A percentile compares a stretch with the other conserved stretches of the same genome.
These are phyloP conservation scores for Paecilomyces formosus DNA, from an alignment of 2,329 filamentous ascomycete species.

Conservation along the genomic window DNA sequence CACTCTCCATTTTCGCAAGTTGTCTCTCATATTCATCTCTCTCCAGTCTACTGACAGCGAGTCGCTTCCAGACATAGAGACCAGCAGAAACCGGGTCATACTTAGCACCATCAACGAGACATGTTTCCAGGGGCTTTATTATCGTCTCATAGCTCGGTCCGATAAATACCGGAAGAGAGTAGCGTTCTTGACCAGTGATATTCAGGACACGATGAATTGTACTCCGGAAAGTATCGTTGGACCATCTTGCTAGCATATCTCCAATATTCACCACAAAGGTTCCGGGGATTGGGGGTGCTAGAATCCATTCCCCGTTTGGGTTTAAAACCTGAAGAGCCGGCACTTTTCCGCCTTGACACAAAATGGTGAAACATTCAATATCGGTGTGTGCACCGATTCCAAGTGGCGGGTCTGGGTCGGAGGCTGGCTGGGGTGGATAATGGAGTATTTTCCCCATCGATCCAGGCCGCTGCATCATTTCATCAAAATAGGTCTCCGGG, in stretches of 20 bases:
- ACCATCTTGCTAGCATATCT: conserved; percentile 19
- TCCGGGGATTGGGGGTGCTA: conserved; percentile 15
- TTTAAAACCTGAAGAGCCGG: conserved; percentile 28
- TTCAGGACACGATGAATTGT: conserved; percentile 5
- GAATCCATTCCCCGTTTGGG: conserved; percentile 18
- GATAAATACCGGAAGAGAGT: conserved; percentile 3
- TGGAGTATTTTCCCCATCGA: conserved; percentile 35
- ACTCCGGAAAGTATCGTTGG: conserved; percentile 17
- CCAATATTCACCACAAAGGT: conserved; percentile 25
- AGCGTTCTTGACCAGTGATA: conserved; percentile 3
- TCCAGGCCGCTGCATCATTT: conserved; percentile 24
- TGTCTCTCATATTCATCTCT: conserved; percentile 4
- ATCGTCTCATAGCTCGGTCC: conserved; percentile 4
- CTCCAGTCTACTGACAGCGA: conserved; percentile 3
- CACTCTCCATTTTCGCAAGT: conserved; percentile 1
- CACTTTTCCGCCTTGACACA: conserved; percentile 31
- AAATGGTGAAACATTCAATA: conserved; percentile 34
- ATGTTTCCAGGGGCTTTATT: conserved; percentile 3
- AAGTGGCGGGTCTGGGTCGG: conserved; percentile 22
- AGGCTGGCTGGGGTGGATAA: conserved; percentile 29
- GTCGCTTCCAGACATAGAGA: conserved; percentile 6
- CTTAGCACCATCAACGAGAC: conserved; percentile 2
- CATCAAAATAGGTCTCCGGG: conserved; percentile 28
- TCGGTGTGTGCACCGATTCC: conserved; percentile 38
- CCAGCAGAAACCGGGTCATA: conserved; percentile 4